Conservation (phyloP, 345 rosid species). For the Rhodamnia argentea region DNA sequence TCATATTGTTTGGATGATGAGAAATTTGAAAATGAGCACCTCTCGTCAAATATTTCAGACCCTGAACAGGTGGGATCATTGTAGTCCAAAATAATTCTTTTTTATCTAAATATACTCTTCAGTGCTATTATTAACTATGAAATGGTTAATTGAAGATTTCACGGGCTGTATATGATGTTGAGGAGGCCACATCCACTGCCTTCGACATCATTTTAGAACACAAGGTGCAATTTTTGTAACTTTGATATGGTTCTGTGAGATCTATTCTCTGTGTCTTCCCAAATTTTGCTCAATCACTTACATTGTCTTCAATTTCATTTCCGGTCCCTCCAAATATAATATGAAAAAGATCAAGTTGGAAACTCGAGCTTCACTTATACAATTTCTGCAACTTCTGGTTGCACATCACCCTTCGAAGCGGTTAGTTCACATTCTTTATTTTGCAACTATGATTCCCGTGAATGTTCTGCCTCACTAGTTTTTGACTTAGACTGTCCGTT, state of each 20-base stretch:
- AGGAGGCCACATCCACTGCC: constrained; percentile 81
- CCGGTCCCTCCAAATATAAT: constrained; percentile 36
- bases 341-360: constrained; percentile 73
- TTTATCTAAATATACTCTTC: not conserved
- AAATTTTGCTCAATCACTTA: constrained; percentile 15
- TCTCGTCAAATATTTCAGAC: constrained; percentile 59
- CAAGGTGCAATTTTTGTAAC: constrained; percentile 34
- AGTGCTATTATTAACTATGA: not conserved
- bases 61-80: constrained; percentile 51
- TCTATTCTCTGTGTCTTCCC: not conserved
- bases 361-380: constrained; percentile 64
- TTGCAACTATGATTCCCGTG: not conserved
- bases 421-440: constrained; percentile 20
- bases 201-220: constrained; percentile 67
- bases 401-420: constrained; percentile 93
- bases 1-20: constrained; percentile 75
- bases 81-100: not conserved
- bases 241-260: not conserved
- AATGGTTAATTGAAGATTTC: constrained; percentile 42
- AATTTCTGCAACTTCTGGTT: constrained; percentile 79
- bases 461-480: constrained; percentile 11
- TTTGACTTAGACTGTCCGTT: constrained; percentile 18
- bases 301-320: constrained; percentile 58
- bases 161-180: constrained; percentile 76
- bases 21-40: constrained; percentile 67